These are phyloP conservation scores for Ocimum tenuiflorum DNA, from an alignment of 257 asterid genomes.

Conservation along the genomic window DNA sequence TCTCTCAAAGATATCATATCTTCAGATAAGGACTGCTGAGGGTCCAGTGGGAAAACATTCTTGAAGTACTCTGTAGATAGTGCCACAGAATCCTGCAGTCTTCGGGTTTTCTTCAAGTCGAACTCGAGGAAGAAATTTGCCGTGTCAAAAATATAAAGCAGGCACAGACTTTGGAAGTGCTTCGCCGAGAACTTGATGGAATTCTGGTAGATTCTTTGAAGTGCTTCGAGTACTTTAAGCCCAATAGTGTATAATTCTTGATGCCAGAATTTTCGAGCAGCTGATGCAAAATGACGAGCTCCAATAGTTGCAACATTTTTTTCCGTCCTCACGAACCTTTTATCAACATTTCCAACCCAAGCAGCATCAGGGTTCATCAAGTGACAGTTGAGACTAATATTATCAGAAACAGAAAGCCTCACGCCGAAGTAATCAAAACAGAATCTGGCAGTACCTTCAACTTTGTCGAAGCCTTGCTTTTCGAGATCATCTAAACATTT, in stretches of 20 bases:
- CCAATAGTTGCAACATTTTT: constrained; percentile 23
- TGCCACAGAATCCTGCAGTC: constrained; percentile 13
- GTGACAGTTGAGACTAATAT: constrained; percentile 8
- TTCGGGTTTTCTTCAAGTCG: constrained; percentile 1
- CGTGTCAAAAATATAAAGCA: constrained; percentile 27
- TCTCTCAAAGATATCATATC: constrained; percentile 33
- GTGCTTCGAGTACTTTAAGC: constrained; percentile 34
- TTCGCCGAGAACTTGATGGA: background rate
- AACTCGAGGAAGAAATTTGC: constrained; percentile 27
- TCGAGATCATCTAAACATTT: constrained; percentile 32
- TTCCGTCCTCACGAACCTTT: constrained; percentile 12
- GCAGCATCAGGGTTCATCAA: constrained; percentile 46
- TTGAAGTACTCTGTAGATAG: constrained; percentile 24
- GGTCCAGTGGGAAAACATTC: constrained; percentile 38
- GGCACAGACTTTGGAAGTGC: constrained; percentile 27
- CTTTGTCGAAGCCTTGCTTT: background rate
- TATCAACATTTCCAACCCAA: constrained; percentile 36
- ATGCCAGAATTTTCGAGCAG: constrained; percentile 37
- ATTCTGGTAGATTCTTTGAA: constrained; percentile 23
- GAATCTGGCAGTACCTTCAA: constrained; percentile 16
- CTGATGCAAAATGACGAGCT: constrained; percentile 33
- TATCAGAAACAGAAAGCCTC: constrained; percentile 12
- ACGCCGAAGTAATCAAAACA: constrained; percentile 51
- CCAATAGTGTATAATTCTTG: constrained; percentile 37
- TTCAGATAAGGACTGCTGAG: constrained; percentile 27